A percentile compares a stretch with the other conserved stretches of the same genome.
These are phyloP conservation scores for Trichosporon sp. DNA, from an alignment of 1,284 basidiomycete species.

Conservation along the genomic window DNA sequence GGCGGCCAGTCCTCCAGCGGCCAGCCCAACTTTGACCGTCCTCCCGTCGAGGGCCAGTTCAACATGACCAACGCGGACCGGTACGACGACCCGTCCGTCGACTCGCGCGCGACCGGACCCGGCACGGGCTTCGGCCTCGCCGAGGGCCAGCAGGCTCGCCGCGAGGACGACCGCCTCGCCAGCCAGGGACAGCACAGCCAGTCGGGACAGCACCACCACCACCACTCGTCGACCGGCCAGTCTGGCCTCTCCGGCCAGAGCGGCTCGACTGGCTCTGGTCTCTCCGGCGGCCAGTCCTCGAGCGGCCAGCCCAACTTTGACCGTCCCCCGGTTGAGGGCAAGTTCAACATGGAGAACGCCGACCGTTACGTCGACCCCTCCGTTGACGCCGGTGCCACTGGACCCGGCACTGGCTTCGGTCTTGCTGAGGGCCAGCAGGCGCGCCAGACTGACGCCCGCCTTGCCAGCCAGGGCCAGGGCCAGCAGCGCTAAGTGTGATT, in stretches of 20 bases:
- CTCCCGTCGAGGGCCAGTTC: not conserved
- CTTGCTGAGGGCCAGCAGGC: constrained; percentile 1
- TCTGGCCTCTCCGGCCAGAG: not conserved
- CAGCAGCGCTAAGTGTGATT: not conserved
- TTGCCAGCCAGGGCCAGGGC: not conserved
- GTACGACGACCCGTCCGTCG: not conserved
- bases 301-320: not conserved
- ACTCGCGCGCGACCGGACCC: not conserved
- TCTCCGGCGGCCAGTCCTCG: not conserved
- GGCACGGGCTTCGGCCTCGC: not conserved
- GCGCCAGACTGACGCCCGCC: not conserved
- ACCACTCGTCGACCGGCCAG: not conserved
- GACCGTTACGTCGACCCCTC: not conserved
- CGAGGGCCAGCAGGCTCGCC: not conserved
- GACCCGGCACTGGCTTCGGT: not conserved
- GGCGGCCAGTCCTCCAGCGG: not conserved
- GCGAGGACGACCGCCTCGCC: not conserved
- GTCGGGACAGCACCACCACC: not conserved
- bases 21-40: not conserved
- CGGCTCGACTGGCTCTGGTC: not conserved
- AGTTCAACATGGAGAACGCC: not conserved
- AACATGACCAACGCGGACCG: not conserved
- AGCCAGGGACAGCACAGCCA: not conserved
- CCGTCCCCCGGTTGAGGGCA: not conserved
- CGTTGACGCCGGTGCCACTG: not conserved